A percentile compares a stretch with the other conserved stretches of the same genome.
Evolutionary conservation across 306 rosid species (phyloP).

Genomic region (Medicago lupulina): DNA sequence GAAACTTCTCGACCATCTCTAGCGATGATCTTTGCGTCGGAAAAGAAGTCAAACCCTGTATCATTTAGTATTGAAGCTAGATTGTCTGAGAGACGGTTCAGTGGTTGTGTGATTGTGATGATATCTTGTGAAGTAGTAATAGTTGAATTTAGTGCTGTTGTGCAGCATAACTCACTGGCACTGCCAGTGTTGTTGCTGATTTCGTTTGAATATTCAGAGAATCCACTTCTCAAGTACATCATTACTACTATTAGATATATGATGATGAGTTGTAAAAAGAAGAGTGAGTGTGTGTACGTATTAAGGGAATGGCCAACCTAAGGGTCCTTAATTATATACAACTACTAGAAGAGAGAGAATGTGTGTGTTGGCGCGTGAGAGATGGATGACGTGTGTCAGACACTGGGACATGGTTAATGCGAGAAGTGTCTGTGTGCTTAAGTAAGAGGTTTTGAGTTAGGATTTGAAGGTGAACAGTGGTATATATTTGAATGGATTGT

Average conservation of each 20-base stretch:
- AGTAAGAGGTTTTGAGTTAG: too few species aligned
- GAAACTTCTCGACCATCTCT: slow-evolving; percentile 42
- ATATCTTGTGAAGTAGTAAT: background rate
- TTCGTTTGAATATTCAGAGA: slow-evolving; percentile 49
- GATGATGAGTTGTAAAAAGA: too few species aligned
- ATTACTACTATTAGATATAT: background rate
- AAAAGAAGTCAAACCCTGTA: slow-evolving; percentile 45
- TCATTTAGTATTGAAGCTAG: slow-evolving; percentile 45
- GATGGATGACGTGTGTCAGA: too few species aligned
- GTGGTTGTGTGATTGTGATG: slow-evolving; percentile 20
- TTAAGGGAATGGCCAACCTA: background rate
- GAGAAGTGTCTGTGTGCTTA: too few species aligned
- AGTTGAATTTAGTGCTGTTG: background rate
- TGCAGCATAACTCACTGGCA: background rate
- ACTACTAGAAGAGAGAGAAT: too few species aligned
- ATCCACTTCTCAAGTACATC: slow-evolving; percentile 3
- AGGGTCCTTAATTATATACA: too few species aligned
- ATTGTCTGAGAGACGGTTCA: slow-evolving; percentile 54
- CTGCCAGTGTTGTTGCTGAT: slow-evolving; percentile 47
- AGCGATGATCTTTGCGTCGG: slow-evolving; percentile 54
- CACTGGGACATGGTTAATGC: too few species aligned
- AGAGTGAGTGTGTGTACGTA: background rate
- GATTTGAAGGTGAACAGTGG: too few species aligned
- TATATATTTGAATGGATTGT: background rate
- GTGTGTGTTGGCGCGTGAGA: too few species aligned